Evolutionary conservation across 1,284 basidiomycete genomes (phyloP).

Genomic region (Irpex sp.): DNA sequence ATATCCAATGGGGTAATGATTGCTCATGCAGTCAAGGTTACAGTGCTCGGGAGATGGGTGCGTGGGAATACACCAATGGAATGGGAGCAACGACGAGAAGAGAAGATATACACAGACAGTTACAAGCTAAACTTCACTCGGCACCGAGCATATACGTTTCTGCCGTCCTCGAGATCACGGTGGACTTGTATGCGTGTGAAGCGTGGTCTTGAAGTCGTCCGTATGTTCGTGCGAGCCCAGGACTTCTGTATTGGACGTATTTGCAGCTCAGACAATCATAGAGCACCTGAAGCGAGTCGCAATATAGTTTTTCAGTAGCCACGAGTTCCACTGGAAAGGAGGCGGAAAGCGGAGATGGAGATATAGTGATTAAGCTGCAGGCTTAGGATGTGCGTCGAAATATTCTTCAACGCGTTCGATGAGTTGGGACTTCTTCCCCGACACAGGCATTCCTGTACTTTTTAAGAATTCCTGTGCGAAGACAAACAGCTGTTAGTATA

Average conservation of each 20-base stretch:
- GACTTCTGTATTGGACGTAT: too few relatives aligned
- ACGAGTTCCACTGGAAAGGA: not conserved
- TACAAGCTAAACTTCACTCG: not conserved
- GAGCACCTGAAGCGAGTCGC: not conserved
- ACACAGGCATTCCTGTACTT: slow-evolving; percentile 51
- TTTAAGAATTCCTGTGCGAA: slow-evolving; percentile 60
- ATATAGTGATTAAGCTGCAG: not conserved
- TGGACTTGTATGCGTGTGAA: not conserved
- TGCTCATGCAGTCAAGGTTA: not conserved
- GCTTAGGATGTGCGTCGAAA: slow-evolving; percentile 35
- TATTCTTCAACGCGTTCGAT: slow-evolving; percentile 60
- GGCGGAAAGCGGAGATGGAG: not conserved
- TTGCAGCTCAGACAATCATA: too few relatives aligned
- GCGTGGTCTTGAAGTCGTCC: not conserved
- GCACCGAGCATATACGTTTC: not conserved
- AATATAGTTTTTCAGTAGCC: not conserved
- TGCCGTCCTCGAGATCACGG: not conserved
- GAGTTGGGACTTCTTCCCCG: slow-evolving; percentile 71
- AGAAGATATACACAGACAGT: not conserved
- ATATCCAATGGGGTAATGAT: not conserved
- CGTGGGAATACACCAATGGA: not conserved
- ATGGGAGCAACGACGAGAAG: not conserved
- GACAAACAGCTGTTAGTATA: not conserved
- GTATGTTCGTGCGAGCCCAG: not conserved
- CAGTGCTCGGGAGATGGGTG: slow-evolving; percentile 1